Percentiles rank a stretch among this genome's conserved stretches.
Evolutionary conservation across 208 protist species (phyloP).

Genomic region (Trypanosoma theileri): DNA sequence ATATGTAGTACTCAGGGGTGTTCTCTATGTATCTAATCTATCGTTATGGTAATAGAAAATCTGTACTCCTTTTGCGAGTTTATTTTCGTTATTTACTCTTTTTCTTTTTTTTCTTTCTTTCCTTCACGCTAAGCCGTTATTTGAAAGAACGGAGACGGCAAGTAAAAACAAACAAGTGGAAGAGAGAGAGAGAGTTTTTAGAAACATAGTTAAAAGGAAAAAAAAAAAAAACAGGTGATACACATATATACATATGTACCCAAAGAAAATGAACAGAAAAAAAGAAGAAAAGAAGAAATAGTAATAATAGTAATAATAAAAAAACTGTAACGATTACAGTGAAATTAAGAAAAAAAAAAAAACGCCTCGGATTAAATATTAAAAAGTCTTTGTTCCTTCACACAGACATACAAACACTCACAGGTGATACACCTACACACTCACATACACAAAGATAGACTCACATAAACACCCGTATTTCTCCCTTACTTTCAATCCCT

Average conservation of each 20-base stretch:
- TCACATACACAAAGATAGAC: too few species aligned
- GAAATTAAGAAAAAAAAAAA: not conserved
- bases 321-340: conserved; percentile 7
- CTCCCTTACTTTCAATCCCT: too few species aligned
- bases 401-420: not conserved
- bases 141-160: not conserved
- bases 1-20: too few species aligned
- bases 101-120: conserved; percentile 4
- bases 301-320: conserved; percentile 1
- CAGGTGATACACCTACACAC: conserved; percentile 6
- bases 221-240: not conserved
- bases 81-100: not conserved
- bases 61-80: not conserved
- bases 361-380: not conserved
- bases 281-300: conserved; percentile 14
- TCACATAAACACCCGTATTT: not conserved
- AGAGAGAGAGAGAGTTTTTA: not conserved
- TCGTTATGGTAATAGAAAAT: not conserved
- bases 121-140: not conserved
- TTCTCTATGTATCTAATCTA: too few species aligned
- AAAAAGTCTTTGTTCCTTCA: not conserved
- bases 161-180: not conserved
- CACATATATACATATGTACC: conserved; percentile 4
- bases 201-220: not conserved
- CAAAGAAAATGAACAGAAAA: conserved; percentile 16